phyloP scores from a whole-genome alignment of 257 asterid species.

The Lavandula angustifolia region DNA sequence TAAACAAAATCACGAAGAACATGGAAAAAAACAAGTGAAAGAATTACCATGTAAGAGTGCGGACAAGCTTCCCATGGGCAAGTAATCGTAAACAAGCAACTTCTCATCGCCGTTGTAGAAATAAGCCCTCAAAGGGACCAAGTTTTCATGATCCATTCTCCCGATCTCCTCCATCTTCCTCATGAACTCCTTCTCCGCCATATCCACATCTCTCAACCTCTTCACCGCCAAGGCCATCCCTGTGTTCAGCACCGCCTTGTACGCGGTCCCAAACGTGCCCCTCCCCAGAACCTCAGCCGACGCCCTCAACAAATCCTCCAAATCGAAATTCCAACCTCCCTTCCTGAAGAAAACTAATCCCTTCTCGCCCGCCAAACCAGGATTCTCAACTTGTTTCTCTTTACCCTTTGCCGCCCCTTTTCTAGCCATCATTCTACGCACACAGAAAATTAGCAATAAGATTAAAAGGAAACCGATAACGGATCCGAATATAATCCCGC shows the following conservation, averaged over 20 bases:
- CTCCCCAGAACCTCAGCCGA: no score
- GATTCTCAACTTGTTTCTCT: conserved; percentile 38
- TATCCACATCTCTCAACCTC: neutral
- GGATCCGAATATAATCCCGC: conserved; percentile 68
- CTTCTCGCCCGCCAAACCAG: conserved; percentile 43
- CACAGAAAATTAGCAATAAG: conserved; percentile 45
- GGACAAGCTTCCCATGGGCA: no score
- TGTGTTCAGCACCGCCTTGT: conserved; percentile 66
- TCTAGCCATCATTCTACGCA: conserved; percentile 41
- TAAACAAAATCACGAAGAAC: no score
- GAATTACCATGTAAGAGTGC: no score
- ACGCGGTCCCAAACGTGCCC: conserved; percentile 77
- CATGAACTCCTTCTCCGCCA: no score
- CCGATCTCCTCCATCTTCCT: no score
- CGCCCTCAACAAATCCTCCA: no score
- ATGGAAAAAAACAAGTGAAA: no score
- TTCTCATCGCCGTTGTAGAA: no score
- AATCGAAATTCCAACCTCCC: conserved; percentile 58
- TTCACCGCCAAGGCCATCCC: conserved; percentile 59
- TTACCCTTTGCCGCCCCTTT: conserved; percentile 31
- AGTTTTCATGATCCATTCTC: no score
- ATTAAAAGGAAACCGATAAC: conserved; percentile 48
- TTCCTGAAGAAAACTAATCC: conserved; percentile 57
- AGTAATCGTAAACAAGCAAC: no score
- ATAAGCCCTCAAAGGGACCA: no score